Evolutionary conservation across 768 basidiomycete genomes (phyloP).

Genomic region (Lentinula raphanica): DNA sequence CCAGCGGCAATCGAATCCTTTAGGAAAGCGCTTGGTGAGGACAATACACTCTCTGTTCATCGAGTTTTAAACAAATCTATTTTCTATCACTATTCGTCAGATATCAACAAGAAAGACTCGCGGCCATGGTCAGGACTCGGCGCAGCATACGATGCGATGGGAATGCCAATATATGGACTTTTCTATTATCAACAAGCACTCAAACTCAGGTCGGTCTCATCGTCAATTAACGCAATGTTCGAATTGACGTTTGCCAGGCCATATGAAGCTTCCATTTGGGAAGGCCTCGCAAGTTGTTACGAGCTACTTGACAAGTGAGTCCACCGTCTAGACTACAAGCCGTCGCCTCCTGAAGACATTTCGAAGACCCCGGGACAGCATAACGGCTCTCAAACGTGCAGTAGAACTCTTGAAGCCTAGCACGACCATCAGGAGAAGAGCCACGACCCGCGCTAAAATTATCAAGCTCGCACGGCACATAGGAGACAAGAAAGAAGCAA

Average conservation of each 20-base stretch:
- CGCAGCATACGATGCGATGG: constrained; percentile 72
- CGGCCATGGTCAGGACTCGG: constrained; percentile 82
- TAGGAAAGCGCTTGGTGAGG: constrained; percentile 69
- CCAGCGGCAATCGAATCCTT: constrained; percentile 83
- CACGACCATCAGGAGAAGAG: not conserved
- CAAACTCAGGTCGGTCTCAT: constrained; percentile 2
- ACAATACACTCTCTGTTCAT: not conserved
- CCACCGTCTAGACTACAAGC: not conserved
- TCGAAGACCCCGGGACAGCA: not conserved
- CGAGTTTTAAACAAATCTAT: not conserved
- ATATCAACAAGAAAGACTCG: constrained; percentile 76
- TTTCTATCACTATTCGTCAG: constrained; percentile 25
- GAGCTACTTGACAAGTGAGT: not conserved
- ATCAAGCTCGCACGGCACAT: not conserved
- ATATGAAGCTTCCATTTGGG: constrained; percentile 3
- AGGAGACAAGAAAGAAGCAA: not conserved
- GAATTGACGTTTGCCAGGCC: not conserved
- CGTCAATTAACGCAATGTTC: not conserved
- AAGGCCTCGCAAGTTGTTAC: constrained; percentile 4
- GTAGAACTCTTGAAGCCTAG: not conserved
- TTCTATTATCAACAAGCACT: constrained; percentile 38
- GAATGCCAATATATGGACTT: constrained; percentile 74
- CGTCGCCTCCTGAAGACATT: not conserved
- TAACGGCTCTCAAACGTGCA: not conserved
- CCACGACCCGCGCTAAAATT: not conserved